Conservation (phyloP, 2,329 filamentous ascomycete genomes). For the Talaromyces sp. region DNA sequence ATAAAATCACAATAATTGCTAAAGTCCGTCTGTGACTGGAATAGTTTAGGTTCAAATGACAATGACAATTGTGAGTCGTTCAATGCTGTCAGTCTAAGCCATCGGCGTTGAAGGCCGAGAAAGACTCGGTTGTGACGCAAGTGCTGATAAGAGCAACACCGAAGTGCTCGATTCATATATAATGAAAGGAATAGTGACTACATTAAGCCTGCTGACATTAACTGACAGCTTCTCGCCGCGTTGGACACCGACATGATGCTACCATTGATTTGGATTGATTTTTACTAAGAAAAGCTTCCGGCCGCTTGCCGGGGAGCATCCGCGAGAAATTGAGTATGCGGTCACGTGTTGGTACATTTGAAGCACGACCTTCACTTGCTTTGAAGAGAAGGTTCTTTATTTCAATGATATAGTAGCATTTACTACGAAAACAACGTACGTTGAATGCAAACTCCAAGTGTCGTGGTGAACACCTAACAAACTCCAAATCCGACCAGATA, state of each 20-base stretch:
- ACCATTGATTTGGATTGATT: neutral
- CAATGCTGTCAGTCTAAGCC: neutral
- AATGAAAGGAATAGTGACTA: neutral
- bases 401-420: neutral
- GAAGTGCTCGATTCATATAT: neutral
- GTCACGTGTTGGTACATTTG: neutral
- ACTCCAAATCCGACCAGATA: neutral
- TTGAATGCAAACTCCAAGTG: neutral
- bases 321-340: neutral
- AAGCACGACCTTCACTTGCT: neutral
- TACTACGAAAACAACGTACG: neutral
- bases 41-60: neutral
- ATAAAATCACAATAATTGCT: neutral
- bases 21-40: neutral
- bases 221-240: no score
- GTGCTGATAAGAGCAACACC: neutral
- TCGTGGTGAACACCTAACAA: neutral
- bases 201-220: neutral
- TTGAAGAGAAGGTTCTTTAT: neutral
- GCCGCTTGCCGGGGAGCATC: neutral
- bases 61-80: neutral
- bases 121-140: constrained; percentile 14
- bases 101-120: constrained; percentile 13
- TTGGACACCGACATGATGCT: neutral
- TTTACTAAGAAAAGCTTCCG: neutral